Evolutionary conservation across 2,329 filamentous ascomycete species (phyloP).

Genomic region (Penicillium freii): DNA sequence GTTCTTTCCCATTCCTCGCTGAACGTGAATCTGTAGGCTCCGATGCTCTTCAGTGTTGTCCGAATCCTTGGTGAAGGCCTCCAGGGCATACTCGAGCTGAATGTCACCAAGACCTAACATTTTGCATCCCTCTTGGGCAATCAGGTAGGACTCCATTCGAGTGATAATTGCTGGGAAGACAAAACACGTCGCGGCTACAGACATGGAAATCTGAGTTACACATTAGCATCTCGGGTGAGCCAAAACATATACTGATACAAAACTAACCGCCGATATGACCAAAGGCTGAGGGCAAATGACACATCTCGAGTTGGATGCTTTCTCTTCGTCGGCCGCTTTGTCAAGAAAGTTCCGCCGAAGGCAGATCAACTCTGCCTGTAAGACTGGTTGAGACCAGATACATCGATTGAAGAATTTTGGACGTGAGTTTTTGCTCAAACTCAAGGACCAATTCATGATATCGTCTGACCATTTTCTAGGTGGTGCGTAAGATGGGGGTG

Average conservation of each 20-base stretch:
- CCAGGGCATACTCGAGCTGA: constrained; percentile 68
- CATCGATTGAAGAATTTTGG: constrained; percentile 50
- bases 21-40: constrained; percentile 67
- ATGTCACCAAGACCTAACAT: constrained; percentile 63
- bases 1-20: constrained; percentile 85
- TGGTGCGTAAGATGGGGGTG: constrained; percentile 34
- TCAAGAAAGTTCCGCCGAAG: constrained; percentile 83
- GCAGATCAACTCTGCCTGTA: constrained; percentile 70
- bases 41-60: constrained; percentile 75
- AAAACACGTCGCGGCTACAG: constrained; percentile 70
- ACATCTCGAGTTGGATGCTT: constrained; percentile 51
- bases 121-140: constrained; percentile 71
- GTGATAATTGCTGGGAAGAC: constrained; percentile 81
- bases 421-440: constrained; percentile 65
- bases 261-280: constrained; percentile 69
- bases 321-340: constrained; percentile 55
- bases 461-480: constrained; percentile 52
- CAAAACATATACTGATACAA: not conserved
- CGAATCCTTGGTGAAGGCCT: constrained; percentile 89
- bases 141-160: constrained; percentile 75
- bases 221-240: not conserved
- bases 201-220: constrained; percentile 59
- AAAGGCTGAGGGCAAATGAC: constrained; percentile 76
- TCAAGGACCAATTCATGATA: constrained; percentile 82
- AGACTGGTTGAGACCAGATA: constrained; percentile 72